These are phyloP conservation scores for Phanerodontia chrysosporium DNA, from an alignment of 768 basidiomycete species.

Conservation along the genomic window DNA sequence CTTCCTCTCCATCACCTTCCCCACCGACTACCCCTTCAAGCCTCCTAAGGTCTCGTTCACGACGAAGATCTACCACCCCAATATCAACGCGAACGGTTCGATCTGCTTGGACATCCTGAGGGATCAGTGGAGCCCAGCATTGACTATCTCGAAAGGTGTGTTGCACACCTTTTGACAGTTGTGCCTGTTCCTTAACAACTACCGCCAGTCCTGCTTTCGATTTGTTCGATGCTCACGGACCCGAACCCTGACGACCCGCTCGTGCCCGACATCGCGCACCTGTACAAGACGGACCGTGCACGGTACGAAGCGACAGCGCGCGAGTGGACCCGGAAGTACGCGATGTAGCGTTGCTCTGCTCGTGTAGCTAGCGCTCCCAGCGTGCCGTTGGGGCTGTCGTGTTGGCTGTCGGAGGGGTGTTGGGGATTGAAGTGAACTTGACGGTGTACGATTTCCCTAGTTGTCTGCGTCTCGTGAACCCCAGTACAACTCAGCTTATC, in stretches of 20 bases:
- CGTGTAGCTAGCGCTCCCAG: neutral
- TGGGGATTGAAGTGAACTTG: neutral
- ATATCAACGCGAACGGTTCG: constrained; percentile 99
- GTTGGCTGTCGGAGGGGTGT: neutral
- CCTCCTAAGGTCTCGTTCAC: constrained; percentile 99
- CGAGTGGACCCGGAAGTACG: constrained; percentile 99
- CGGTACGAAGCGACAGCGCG: constrained; percentile 97
- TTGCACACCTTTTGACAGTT: neutral
- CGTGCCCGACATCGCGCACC: constrained; percentile 96
- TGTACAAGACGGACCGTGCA: constrained; percentile 98
- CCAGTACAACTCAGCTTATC: neutral
- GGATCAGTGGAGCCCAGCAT: constrained; percentile 98
- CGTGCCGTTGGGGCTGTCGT: neutral
- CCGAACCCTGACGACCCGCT: constrained; percentile 99
- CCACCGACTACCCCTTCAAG: constrained; percentile 99
- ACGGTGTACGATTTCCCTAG: neutral
- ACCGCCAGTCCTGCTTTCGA: constrained; percentile 81
- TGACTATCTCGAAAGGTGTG: constrained; percentile 97
- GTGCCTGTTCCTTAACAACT: constrained; percentile 3
- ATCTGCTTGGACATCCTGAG: constrained; percentile 98
- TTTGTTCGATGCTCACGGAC: constrained; percentile 99
- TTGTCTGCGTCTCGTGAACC: neutral
- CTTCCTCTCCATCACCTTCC: constrained; percentile 93
- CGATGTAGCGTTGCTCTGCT: neutral
- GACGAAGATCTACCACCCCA: constrained; percentile 99